A percentile compares a stretch with the other conserved stretches of the same genome.
These are phyloP conservation scores for Fagopyrum homotropicum DNA, from an alignment of 148 eudicot species.

Conservation along the genomic window DNA sequence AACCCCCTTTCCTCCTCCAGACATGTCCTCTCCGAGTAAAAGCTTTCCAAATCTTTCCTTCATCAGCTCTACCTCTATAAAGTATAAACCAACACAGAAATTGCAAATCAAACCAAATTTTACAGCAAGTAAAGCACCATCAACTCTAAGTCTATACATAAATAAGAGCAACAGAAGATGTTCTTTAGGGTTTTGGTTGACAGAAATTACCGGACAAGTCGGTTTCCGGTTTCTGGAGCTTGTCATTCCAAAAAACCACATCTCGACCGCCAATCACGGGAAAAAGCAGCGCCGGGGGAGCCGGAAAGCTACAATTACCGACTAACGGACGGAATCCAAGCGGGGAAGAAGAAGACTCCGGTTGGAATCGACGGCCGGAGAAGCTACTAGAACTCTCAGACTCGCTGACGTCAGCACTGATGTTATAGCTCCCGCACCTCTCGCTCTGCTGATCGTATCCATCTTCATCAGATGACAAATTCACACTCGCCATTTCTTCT, in stretches of 20 bases:
- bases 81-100: constrained; percentile 20
- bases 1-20: constrained; percentile 99
- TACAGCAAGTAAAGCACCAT: not conserved
- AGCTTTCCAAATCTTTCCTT: constrained; percentile 95
- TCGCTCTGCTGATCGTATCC: constrained; percentile 25
- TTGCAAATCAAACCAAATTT: not conserved
- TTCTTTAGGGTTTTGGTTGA: not conserved
- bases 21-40: constrained; percentile 95
- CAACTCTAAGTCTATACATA: not conserved
- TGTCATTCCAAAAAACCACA: constrained; percentile 46
- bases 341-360: constrained; percentile 31
- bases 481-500: constrained; percentile 30
- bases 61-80: constrained; percentile 83
- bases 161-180: not conserved
- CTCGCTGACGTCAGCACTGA: constrained; percentile 74
- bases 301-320: constrained; percentile 23
- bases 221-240: constrained; percentile 17
- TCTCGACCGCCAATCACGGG: constrained; percentile 50
- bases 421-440: constrained; percentile 40
- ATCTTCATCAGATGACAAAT: constrained; percentile 49
- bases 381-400: constrained; percentile 52
- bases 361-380: constrained; percentile 28
- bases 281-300: constrained; percentile 19
- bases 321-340: constrained; percentile 14
- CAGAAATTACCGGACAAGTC: constrained; percentile 22